phyloP scores from a whole-genome alignment of 352 stramenopile genomes.

The Pythium aristosporum region DNA sequence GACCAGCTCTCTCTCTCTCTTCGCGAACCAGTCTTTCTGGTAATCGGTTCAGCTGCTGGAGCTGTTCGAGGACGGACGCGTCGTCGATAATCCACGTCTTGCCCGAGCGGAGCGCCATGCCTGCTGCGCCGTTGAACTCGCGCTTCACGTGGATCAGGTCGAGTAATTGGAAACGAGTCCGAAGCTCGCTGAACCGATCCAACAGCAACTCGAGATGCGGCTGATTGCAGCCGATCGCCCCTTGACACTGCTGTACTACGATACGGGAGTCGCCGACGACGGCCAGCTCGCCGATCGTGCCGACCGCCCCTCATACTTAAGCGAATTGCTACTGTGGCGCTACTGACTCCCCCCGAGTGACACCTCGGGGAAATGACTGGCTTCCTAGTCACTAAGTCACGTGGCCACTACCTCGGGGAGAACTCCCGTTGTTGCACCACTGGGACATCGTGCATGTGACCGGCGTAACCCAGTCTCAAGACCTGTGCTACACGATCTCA shows the following conservation, averaged over 20 bases:
- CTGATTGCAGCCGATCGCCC: conserved; percentile 11
- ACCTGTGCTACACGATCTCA: too few relatives aligned
- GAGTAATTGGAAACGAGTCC: conserved; percentile 3
- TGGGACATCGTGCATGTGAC: background rate
- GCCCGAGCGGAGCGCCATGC: background rate
- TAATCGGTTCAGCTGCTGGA: conserved; percentile 3
- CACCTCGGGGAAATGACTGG: too few relatives aligned
- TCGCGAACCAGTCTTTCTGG: background rate
- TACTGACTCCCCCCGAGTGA: too few relatives aligned
- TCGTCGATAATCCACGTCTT: conserved; percentile 1
- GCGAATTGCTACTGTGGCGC: too few relatives aligned
- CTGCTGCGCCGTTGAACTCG: conserved; percentile 23
- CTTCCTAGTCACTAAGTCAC: too few relatives aligned
- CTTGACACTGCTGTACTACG: conserved; percentile 18
- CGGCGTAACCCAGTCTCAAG: conserved; percentile 1
- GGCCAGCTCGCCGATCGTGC: background rate
- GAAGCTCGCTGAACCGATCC: conserved; percentile 3
- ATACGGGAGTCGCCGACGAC: conserved; percentile 12
- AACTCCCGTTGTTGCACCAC: too few relatives aligned
- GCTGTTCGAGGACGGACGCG: background rate
- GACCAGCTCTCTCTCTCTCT: too few relatives aligned
- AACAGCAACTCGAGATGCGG: conserved; percentile 19
- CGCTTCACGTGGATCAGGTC: conserved; percentile 24
- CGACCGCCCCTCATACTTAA: too few relatives aligned
- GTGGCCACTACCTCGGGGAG: too few relatives aligned